Base-by-base conservation (phyloP, 2,329 filamentous ascomycete genomes). In the Ophiocordyceps sinensis region DNA sequence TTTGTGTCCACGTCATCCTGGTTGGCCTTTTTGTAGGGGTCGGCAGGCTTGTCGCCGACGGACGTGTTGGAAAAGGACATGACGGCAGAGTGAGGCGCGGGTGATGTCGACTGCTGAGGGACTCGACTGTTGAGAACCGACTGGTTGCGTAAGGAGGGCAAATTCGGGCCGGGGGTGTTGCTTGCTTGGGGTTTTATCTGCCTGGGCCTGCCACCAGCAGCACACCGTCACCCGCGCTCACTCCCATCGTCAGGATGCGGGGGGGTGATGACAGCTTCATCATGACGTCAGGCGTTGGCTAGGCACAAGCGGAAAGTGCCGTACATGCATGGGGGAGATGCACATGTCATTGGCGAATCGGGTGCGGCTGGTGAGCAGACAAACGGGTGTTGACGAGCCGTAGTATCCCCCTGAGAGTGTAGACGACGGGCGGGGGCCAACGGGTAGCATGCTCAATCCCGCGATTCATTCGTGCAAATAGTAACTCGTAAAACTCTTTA, bases 21-120 rank as follows among this genome's bases (percentile, higher is more conserved):
- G 43, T 77, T 67, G 64, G 84, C 87, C 63, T 79, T 75, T 56
- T 77, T 86, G 69, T 93, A 94, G 2, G 85, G 85, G 62, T 91
- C 83, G 41, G 68, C 75, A 35, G 75, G 65, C 62, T 81, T 76
- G 60, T 63, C 65, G 54, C 75, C 77, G 35, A 75, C 76, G 47
- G 69, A 60, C 32, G 77, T 61, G 59, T 81, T 82, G 57, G 59
- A 58, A 53, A 54, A 59, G 51, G 49, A 63, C 63, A 52, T 77
- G 41, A 6, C n/a, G 36, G 13, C 10, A 28, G 23, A 12, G 36
- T 7, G 17, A 14, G 14, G 3, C 15, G 14, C 4, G n/a, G 14
- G 26, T 28, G 4, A 21, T 10, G 7, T 6, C n/a, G n/a, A 15
- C n/a, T 32, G 3, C 3, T 14, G 15, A 10, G 11, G 23, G n/a